These are phyloP conservation scores for Raphanus hybrid DNA, from an alignment of 441 rosid species.

Conservation along the genomic window DNA sequence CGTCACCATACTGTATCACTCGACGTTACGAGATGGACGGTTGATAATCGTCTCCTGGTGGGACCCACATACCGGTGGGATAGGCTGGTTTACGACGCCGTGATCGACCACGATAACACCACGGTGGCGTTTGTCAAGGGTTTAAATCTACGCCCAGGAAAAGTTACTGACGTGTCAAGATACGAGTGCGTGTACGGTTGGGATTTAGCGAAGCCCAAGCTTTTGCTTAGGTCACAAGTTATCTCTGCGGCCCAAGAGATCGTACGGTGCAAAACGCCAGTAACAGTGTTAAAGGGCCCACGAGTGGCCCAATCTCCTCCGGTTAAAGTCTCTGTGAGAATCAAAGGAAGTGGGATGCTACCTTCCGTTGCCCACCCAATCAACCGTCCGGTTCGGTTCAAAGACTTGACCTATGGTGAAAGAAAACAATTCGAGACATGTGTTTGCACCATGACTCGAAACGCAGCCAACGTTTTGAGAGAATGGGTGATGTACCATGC, in stretches of 20 bases:
- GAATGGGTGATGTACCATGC: constrained; percentile 90
- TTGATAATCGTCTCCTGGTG: constrained; percentile 24
- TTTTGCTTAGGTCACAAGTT: constrained; percentile 52
- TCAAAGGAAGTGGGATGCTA: constrained; percentile 63
- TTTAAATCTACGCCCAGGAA: constrained; percentile 73
- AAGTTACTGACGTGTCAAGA: constrained; percentile 50
- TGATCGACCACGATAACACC: constrained; percentile 72
- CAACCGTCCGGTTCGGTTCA: constrained; percentile 4
- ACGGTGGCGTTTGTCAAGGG: constrained; percentile 79
- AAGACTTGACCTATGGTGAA: constrained; percentile 24
- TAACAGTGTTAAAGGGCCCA: constrained; percentile 51
- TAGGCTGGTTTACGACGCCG: constrained; percentile 67
- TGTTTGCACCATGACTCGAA: constrained; percentile 78
- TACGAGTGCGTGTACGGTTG: constrained; percentile 85
- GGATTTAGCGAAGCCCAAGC: constrained; percentile 60
- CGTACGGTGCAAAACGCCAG: constrained; percentile 77
- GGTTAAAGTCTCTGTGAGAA: constrained; percentile 64
- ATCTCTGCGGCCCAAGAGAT: constrained; percentile 77
- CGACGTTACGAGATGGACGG: constrained; percentile 28
- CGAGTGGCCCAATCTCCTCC: constrained; percentile 29
- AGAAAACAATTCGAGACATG: constrained; percentile 52
- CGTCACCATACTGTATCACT: constrained; percentile 51
- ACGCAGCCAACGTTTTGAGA: constrained; percentile 62
- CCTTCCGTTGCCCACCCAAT: constrained; percentile 42
- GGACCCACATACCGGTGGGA: constrained; percentile 61